These are phyloP conservation scores for Trametes cubensis DNA, from an alignment of 768 basidiomycete genomes.

Conservation along the genomic window DNA sequence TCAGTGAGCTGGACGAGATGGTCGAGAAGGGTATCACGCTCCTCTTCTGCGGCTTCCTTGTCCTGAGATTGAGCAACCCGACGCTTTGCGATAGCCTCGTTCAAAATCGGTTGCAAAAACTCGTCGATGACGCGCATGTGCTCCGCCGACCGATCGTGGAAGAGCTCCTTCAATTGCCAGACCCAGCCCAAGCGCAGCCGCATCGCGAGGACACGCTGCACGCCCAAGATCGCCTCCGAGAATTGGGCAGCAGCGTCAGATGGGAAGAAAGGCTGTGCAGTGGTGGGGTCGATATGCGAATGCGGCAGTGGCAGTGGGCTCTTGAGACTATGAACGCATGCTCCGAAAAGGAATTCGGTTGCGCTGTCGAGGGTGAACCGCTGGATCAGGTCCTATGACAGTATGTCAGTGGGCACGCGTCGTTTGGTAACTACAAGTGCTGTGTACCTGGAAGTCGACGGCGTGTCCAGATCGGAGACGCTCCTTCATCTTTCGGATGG, in stretches of 20 bases:
- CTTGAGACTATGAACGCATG: constrained; percentile 43
- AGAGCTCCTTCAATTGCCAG: constrained; percentile 47
- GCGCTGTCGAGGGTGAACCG: constrained; percentile 58
- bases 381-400: constrained; percentile 44
- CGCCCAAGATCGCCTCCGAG: constrained; percentile 35
- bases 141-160: constrained; percentile 33
- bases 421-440: neutral
- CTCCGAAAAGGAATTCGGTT: constrained; percentile 55
- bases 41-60: constrained; percentile 8
- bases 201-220: constrained; percentile 33
- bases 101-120: constrained; percentile 43
- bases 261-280: neutral
- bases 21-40: constrained; percentile 45
- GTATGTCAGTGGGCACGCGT: neutral
- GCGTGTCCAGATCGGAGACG: constrained; percentile 32
- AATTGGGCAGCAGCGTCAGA: constrained; percentile 19
- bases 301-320: constrained; percentile 11
- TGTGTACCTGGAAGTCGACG: constrained; percentile 35
- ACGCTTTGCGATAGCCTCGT: constrained; percentile 30
- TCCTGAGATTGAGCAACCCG: constrained; percentile 3
- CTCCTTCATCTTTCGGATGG: constrained; percentile 33
- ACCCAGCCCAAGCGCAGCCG: constrained; percentile 36
- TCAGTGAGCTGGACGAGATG: constrained; percentile 42
- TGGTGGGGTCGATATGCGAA: neutral
- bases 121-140: constrained; percentile 43